Evolutionary conservation across 352 stramenopile species (phyloP).

Genomic region (Phytophthora agathidicida): DNA sequence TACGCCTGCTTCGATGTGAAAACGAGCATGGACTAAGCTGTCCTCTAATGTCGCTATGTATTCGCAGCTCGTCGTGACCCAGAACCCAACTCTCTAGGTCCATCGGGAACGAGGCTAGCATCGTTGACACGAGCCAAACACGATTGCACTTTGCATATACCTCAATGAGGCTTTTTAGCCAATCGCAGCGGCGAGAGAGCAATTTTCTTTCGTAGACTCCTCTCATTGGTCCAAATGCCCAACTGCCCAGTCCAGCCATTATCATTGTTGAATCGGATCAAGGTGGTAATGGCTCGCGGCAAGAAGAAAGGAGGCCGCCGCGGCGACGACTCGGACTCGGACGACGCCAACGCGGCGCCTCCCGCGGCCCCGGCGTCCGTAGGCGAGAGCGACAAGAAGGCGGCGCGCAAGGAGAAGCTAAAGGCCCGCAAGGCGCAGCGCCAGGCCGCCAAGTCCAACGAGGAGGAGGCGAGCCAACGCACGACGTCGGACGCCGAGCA

Average conservation of each 20-base stretch:
- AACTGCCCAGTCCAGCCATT: slow-evolving; percentile 19
- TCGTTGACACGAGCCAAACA: too few relatives aligned
- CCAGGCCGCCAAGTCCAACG: slow-evolving; percentile 46
- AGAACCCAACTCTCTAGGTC: slow-evolving; percentile 46
- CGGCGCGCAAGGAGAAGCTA: slow-evolving; percentile 80
- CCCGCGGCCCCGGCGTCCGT: slow-evolving; percentile 30
- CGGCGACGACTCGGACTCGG: slow-evolving; percentile 78
- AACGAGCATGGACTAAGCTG: too few relatives aligned
- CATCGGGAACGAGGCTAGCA: background rate
- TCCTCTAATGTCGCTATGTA: background rate
- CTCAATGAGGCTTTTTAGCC: too few relatives aligned
- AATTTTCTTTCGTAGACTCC: too few relatives aligned
- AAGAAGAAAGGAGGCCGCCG: slow-evolving; percentile 85
- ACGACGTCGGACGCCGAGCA: slow-evolving; percentile 33
- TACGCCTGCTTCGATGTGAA: slow-evolving; percentile 31
- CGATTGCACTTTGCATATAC: too few relatives aligned
- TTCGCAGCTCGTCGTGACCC: slow-evolving; percentile 41
- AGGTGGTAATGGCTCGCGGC: slow-evolving; percentile 60
- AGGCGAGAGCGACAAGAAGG: slow-evolving; percentile 72
- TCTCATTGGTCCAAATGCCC: too few relatives aligned
- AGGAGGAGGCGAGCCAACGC: slow-evolving; percentile 42
- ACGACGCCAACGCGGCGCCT: slow-evolving; percentile 44
- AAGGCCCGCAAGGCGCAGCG: slow-evolving; percentile 64
- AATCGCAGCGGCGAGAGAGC: too few relatives aligned
- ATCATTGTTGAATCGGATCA: background rate